These are phyloP conservation scores for Perkinsus chesapeaki DNA, from an alignment of 169 alveolate species.

Conservation along the genomic window DNA sequence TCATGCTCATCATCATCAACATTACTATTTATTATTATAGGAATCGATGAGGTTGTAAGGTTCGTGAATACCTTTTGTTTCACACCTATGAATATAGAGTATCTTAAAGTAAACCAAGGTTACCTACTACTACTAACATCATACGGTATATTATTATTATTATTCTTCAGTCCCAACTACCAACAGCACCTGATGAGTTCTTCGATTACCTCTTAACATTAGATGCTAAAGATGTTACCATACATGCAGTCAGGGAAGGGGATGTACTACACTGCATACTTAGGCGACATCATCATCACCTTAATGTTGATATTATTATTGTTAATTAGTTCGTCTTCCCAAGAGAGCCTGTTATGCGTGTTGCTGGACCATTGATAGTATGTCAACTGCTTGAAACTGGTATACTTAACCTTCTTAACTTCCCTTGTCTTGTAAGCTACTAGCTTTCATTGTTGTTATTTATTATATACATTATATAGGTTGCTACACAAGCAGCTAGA, in stretches of 20 bases:
- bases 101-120: conserved; percentile 33
- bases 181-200: conserved; percentile 52
- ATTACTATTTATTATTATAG: conserved; percentile 6
- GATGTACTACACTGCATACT: not conserved
- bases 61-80: conserved; percentile 56
- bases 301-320: not conserved
- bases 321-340: conserved; percentile 55
- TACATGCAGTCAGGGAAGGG: conserved; percentile 23
- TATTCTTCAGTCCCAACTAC: conserved; percentile 14
- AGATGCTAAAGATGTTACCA: conserved; percentile 38
- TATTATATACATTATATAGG: not conserved
- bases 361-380: conserved; percentile 75
- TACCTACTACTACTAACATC: not conserved
- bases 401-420: conserved; percentile 61
- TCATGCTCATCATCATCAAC: not conserved
- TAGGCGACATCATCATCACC: too few relatives aligned
- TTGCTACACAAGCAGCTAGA: not conserved
- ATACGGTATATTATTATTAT: not conserved
- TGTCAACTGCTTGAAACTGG: conserved; percentile 76
- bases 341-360: conserved; percentile 64
- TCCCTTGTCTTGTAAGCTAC: conserved; percentile 63
- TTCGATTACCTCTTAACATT: conserved; percentile 49
- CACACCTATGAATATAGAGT: conserved; percentile 55
- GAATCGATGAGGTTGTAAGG: conserved; percentile 59
- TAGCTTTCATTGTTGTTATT: not conserved